Conservation (phyloP, 2,329 filamentous ascomycete species). For the Aspergillus viridinutans region DNA sequence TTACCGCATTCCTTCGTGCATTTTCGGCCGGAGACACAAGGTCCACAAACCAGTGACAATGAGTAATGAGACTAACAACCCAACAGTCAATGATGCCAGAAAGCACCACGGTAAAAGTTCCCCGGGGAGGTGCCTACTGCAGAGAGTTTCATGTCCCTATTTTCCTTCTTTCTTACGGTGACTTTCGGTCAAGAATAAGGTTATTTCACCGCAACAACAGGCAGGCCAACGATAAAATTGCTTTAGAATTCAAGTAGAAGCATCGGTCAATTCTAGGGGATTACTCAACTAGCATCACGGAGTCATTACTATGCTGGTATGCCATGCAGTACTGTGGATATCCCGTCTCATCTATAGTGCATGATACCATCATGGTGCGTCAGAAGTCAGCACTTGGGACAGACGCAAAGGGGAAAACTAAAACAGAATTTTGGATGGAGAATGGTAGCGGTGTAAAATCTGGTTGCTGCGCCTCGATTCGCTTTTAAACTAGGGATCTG, state of each 20-base stretch:
- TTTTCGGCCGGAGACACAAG: not conserved
- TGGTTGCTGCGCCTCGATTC: not conserved
- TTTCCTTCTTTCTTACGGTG: not conserved
- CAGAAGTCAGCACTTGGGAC: not conserved
- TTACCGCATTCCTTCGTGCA: not conserved
- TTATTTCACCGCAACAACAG: not conserved
- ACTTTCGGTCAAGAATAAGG: not conserved
- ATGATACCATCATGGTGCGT: not conserved
- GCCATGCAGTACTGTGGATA: not conserved
- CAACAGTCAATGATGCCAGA: not conserved
- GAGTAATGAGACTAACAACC: not conserved
- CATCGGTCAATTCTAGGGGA: not conserved
- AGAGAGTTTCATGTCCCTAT: not conserved
- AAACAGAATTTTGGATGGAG: not conserved
- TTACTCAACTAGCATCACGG: not conserved
- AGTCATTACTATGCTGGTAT: not conserved
- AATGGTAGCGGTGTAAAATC: not conserved
- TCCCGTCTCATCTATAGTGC: not conserved
- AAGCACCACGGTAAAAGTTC: not conserved
- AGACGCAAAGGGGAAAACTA: not conserved
- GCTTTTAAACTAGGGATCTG: not conserved
- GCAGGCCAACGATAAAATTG: not conserved
- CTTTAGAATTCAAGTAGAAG: not conserved
- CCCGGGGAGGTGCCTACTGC: not conserved
- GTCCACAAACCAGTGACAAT: not conserved